Conservation (phyloP, 73 alveolate species). For the Blepharisma japonicum region DNA sequence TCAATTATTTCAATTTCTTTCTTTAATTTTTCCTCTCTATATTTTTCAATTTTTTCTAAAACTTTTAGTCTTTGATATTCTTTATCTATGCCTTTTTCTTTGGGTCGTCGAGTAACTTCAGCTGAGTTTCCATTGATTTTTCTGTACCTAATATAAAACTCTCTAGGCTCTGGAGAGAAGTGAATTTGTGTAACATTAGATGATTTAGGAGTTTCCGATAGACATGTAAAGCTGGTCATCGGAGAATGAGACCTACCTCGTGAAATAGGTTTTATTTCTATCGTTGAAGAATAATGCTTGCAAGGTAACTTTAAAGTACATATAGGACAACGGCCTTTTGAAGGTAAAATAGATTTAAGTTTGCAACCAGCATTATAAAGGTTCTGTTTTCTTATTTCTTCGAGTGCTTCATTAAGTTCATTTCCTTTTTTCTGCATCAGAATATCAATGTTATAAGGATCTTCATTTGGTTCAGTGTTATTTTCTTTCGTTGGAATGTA, state of each 20-base stretch:
- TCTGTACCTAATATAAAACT: neutral
- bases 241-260: neutral
- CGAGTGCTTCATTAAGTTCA: slow-evolving; percentile 13
- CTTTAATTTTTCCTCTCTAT: slow-evolving; percentile 19
- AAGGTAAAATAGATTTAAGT: neutral
- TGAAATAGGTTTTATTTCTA: neutral
- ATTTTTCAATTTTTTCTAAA: slow-evolving; percentile 24
- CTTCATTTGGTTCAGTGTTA: too few relatives aligned
- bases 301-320: slow-evolving; percentile 13
- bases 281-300: neutral
- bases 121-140: neutral
- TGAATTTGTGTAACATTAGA: slow-evolving; percentile 1
- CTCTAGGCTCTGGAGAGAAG: neutral
- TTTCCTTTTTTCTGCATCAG: neutral
- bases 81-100: neutral
- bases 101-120: neutral
- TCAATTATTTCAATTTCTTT: slow-evolving; percentile 18
- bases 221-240: neutral
- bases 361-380: neutral
- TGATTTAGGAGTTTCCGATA: neutral
- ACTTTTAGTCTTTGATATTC: slow-evolving; percentile 2
- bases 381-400: neutral
- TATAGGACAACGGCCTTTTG: neutral
- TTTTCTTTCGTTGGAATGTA: too few relatives aligned
- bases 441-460: too few relatives aligned